Conservation (phyloP, 192 early-diverging fungal species). For the Podila horticola region DNA sequence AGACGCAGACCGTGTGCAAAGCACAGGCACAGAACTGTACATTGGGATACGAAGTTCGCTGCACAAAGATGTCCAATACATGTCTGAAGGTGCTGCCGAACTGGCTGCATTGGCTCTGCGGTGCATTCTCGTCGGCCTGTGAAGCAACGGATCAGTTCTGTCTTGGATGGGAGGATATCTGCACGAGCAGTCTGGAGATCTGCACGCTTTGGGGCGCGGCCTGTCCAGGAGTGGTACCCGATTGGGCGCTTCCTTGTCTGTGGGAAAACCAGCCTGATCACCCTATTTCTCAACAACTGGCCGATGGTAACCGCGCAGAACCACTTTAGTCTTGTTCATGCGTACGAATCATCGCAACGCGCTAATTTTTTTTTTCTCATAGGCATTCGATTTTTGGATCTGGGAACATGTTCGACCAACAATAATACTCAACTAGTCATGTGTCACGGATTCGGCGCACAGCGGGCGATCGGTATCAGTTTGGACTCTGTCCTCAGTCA, state of each 20-base stretch:
- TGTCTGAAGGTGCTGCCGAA: conserved; percentile 27
- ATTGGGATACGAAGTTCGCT: conserved; percentile 23
- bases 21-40: conserved; percentile 42
- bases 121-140: conserved; percentile 32
- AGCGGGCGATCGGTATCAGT: conserved; percentile 26
- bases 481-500: conserved; percentile 38
- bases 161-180: conserved; percentile 46
- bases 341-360: no score
- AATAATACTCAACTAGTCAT: conserved; percentile 36
- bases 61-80: conserved; percentile 32
- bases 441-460: conserved; percentile 43
- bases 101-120: conserved; percentile 51
- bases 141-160: conserved; percentile 46
- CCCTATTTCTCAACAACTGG: conserved; percentile 36
- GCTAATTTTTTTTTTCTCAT: neutral
- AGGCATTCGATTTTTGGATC: conserved; percentile 55
- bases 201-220: conserved; percentile 41
- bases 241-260: conserved; percentile 40
- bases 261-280: conserved; percentile 55
- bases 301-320: conserved; percentile 35
- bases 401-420: conserved; percentile 47
- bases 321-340: neutral
- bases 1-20: conserved; percentile 27
- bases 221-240: conserved; percentile 32
- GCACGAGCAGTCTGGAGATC: conserved; percentile 30